Evolutionary conservation across 208 protist genomes (phyloP).

Genomic region (Angomonas ambiguus): DNA sequence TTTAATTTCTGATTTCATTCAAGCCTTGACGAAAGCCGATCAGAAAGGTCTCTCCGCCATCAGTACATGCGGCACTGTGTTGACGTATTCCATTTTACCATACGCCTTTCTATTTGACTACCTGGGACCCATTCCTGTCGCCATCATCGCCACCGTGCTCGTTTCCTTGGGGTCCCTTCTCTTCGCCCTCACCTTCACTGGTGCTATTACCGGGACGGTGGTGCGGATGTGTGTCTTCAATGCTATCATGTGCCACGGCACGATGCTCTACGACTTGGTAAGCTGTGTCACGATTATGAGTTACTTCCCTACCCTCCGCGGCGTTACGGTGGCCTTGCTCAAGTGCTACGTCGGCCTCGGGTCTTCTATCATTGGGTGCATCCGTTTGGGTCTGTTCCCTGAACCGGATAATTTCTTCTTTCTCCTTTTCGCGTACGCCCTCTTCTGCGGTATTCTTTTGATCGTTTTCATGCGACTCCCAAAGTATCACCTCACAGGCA

Average conservation of each 20-base stretch:
- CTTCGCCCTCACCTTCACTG: not conserved
- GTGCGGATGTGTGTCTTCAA: constrained; percentile 15
- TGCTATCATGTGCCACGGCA: constrained; percentile 16
- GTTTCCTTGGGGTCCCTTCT: not conserved
- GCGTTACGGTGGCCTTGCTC: constrained; percentile 31
- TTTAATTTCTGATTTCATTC: constrained; percentile 21
- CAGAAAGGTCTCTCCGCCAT: constrained; percentile 23
- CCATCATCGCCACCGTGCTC: not conserved
- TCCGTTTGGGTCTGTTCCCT: constrained; percentile 30
- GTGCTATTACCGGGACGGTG: constrained; percentile 18
- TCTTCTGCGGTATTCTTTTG: not conserved
- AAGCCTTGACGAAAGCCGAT: constrained; percentile 23
- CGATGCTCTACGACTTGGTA: constrained; percentile 22
- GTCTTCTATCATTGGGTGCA: constrained; percentile 30
- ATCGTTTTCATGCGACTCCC: constrained; percentile 27
- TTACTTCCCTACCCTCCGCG: constrained; percentile 34
- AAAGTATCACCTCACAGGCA: constrained; percentile 47
- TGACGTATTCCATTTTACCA: not conserved
- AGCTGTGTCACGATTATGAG: constrained; percentile 27
- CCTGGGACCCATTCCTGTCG: not conserved
- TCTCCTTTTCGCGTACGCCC: not conserved
- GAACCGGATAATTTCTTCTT: constrained; percentile 17
- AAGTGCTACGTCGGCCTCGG: constrained; percentile 43
- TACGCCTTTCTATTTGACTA: constrained; percentile 7
- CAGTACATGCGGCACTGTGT: not conserved